Percentiles rank a stretch among this genome's conserved stretches.
These are phyloP conservation scores for Trichoderma sp. DNA, from an alignment of 2,329 filamentous ascomycete species.

Conservation along the genomic window DNA sequence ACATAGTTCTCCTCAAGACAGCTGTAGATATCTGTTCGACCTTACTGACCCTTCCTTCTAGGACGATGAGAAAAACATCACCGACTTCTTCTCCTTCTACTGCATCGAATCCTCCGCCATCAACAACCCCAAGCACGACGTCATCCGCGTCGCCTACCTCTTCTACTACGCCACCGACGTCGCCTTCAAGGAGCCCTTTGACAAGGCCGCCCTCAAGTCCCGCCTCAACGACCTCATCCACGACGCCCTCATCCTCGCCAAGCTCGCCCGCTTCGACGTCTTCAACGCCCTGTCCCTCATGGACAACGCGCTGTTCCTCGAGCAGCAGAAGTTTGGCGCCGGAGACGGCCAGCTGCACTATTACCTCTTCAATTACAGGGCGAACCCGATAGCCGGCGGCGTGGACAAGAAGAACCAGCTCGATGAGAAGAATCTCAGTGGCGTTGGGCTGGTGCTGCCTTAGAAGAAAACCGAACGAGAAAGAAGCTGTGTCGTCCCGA, in stretches of 20 bases:
- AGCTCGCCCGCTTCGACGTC: constrained; percentile 84
- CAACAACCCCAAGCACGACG: constrained; percentile 73
- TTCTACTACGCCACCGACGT: constrained; percentile 94
- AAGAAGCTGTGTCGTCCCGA: not conserved
- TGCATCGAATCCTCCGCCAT: constrained; percentile 92
- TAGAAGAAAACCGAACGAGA: constrained; percentile 34
- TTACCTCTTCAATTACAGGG: constrained; percentile 96
- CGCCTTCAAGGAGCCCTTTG: constrained; percentile 62
- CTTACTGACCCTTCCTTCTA: not conserved
- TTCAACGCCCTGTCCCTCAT: constrained; percentile 94
- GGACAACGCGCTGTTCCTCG: constrained; percentile 91
- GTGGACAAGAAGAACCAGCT: constrained; percentile 77
- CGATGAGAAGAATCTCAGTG: constrained; percentile 77
- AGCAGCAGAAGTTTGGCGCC: constrained; percentile 90
- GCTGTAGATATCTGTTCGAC: not conserved
- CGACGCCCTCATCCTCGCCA: constrained; percentile 86
- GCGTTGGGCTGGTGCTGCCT: constrained; percentile 84
- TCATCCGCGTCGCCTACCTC: constrained; percentile 87
- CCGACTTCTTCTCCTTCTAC: constrained; percentile 98
- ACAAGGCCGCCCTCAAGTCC: constrained; percentile 66
- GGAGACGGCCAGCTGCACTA: constrained; percentile 95
- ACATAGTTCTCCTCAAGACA: too few relatives aligned
- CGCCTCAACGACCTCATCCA: constrained; percentile 79
- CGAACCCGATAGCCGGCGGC: constrained; percentile 80
- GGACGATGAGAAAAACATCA: constrained; percentile 71